phyloP scores from a whole-genome alignment of 805 yeast species.

The Lipomyces spencermartinsiae region DNA sequence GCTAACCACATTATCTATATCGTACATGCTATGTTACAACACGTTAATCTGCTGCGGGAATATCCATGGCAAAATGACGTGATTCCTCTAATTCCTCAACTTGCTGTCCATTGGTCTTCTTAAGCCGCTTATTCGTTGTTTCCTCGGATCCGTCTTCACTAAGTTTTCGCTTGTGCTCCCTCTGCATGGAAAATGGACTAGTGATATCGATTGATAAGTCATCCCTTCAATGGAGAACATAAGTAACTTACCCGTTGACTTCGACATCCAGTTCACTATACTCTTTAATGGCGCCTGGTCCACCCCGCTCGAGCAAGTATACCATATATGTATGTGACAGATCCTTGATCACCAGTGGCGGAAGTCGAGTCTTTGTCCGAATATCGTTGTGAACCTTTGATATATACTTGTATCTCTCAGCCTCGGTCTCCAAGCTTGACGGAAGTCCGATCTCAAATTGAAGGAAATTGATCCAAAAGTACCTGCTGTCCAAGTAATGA shows the following conservation, averaged over 20 bases:
- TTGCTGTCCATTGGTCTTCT: slow-evolving; percentile 13
- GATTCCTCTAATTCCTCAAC: slow-evolving; percentile 29
- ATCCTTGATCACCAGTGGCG: slow-evolving; percentile 42
- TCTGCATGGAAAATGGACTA: slow-evolving; percentile 32
- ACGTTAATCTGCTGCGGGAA: slow-evolving; percentile 11
- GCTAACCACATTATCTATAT: background rate
- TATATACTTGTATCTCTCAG: slow-evolving; percentile 21
- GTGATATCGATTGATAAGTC: background rate
- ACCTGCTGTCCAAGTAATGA: slow-evolving; percentile 38
- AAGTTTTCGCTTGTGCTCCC: slow-evolving; percentile 26
- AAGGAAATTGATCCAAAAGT: slow-evolving; percentile 46
- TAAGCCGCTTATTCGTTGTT: slow-evolving; percentile 8
- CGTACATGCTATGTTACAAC: background rate
- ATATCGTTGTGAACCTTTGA: slow-evolving; percentile 33
- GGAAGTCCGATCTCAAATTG: slow-evolving; percentile 44
- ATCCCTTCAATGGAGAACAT: background rate
- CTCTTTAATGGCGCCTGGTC: slow-evolving; percentile 34
- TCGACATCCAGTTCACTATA: slow-evolving; percentile 38
- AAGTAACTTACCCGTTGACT: slow-evolving; percentile 37
- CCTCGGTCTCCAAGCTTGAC: slow-evolving; percentile 20
- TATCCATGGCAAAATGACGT: slow-evolving; percentile 20
- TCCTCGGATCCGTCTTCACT: slow-evolving; percentile 25
- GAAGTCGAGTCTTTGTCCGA: slow-evolving; percentile 39
- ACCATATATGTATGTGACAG: slow-evolving; percentile 43
- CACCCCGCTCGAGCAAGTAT: slow-evolving; percentile 39